Conservation (phyloP, 1,284 basidiomycete genomes). For the Leccinum pachyderme region DNA sequence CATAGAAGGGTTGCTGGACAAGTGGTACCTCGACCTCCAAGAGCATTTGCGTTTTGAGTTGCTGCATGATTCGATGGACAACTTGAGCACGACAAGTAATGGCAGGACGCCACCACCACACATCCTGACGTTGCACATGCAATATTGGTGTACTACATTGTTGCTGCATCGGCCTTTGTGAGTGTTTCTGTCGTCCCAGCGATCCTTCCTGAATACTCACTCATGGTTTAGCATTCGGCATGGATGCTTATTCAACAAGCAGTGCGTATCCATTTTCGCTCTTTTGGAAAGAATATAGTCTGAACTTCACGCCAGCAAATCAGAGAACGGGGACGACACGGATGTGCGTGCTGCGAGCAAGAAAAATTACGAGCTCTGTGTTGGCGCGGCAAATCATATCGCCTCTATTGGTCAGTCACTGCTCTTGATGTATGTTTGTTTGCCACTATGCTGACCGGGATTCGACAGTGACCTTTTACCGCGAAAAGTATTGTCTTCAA, state of each 20-base stretch:
- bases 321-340: slow-evolving; percentile 43
- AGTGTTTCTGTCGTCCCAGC: slow-evolving; percentile 31
- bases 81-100: slow-evolving; percentile 20
- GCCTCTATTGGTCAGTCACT: slow-evolving; percentile 60
- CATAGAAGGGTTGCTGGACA: slow-evolving; percentile 69
- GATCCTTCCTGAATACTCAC: slow-evolving; percentile 1
- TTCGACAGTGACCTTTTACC: slow-evolving; percentile 52
- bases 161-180: slow-evolving; percentile 82
- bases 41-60: slow-evolving; percentile 65
- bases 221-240: slow-evolving; percentile 25
- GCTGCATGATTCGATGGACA: slow-evolving; percentile 35
- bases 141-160: slow-evolving; percentile 82
- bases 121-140: slow-evolving; percentile 77
- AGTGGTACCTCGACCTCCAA: slow-evolving; percentile 76
- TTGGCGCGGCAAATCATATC: slow-evolving; percentile 76
- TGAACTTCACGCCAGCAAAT: slow-evolving; percentile 21
- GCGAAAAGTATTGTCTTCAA: slow-evolving; percentile 61
- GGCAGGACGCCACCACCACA: slow-evolving; percentile 54
- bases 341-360: slow-evolving; percentile 54
- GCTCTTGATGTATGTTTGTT: not conserved
- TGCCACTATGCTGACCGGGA: slow-evolving; percentile 2
- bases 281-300: slow-evolving; percentile 18
- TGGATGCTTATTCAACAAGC: slow-evolving; percentile 23
- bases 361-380: slow-evolving; percentile 70
- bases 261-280: slow-evolving; percentile 21